Base-by-base conservation (phyloP, 805 yeast genomes). In the Jamesozyma spencerorum region DNA sequence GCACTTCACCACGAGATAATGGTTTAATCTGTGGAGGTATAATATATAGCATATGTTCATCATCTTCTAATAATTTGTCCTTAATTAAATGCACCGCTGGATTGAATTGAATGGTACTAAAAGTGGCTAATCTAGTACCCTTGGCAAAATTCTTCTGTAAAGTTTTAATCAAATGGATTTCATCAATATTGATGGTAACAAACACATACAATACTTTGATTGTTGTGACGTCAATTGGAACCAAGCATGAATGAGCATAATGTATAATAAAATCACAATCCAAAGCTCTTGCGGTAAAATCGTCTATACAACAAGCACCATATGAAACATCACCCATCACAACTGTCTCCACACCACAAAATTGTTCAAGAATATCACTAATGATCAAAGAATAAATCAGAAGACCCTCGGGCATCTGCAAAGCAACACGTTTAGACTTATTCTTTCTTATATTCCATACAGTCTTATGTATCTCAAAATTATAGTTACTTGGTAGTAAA, bases 241-340 rank as follows among this genome's bases (percentile, higher is more conserved):
- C 97, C 35, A 92, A 69, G 63, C 98, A 92, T 6, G 95, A 86
- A 60, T 92, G 98, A 1, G 98, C 98, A 62, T 92, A 92, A 63
- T 92, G 98, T 12, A 90, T 86, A 44, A 92, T 79, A 54, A 88
- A 82, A 57, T 92, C 98, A 64, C 98, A 92, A 37, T 84, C 95
- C 20, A 92, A 63, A 0, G 97, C 79, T 47, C 88, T 70, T 2
- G 98, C 98, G 0, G 98, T 88, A 57, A 71, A 92, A 57, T 92
- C 98, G 59, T 92, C 98, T 35, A 92, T 87, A 64, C 98, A 92
- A 59, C 98, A 92, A 0, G 98, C 98, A 33, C 98, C 98, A 55
- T 92, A 92, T 0, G 97, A 85, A 0, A 92, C 98, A 60, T 92
- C 98, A 2, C 98, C 98, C 98, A 92, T 92, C 2, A 90, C 92